Base-by-base conservation (phyloP, 306 rosid species). In the Alnus rubra region DNA sequence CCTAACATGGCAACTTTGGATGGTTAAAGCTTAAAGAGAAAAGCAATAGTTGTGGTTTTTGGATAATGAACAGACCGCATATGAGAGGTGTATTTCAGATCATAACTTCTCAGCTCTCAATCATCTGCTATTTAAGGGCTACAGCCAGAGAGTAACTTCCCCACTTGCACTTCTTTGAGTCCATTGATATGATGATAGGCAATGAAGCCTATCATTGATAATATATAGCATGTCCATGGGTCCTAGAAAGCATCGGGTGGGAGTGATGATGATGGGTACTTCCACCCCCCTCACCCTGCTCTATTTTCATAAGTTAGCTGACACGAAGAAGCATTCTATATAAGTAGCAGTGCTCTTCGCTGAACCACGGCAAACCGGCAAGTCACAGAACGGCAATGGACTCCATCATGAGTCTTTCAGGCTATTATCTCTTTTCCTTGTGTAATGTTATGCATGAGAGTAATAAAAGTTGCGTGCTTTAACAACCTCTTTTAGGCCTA, bases 381-480 rank as follows among this genome's bases (percentile, higher is more conserved):
- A 91, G 98, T 93, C 97, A 93, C 83, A 78, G 67, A 91, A 87
- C 89, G 94, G 93, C 98, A 89, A 84, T 80, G 86, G 96, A 83
- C 86, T 88, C 87, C 78, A 45, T 81, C 83, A 78, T 49, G 87
- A 71, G 88, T 87, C 88, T 77, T 54, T 75, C 75, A 74, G 83
- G 89, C 88, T 73, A 74, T 39, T 18, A 16, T 83, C 35, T 16
- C 23, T 82, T 58, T 4, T 73, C 58, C 56, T 78, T 39, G 19
- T 81, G 52, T 83, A 76, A 78, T 73, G 77, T 62, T 71, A 2
- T 74, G 75, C 31, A 71, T 80, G 77, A 55, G 11, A 64, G 84
- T 80, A 87, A 90, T 88, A 83, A 80, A 76, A 82, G 49, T 62
- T 80, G 64, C 63, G 77, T 78, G 84, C 50, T 78, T 62, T 82